phyloP scores from a whole-genome alignment of 495 filamentous ascomycete species.

The Lineolata rhizophorae region DNA sequence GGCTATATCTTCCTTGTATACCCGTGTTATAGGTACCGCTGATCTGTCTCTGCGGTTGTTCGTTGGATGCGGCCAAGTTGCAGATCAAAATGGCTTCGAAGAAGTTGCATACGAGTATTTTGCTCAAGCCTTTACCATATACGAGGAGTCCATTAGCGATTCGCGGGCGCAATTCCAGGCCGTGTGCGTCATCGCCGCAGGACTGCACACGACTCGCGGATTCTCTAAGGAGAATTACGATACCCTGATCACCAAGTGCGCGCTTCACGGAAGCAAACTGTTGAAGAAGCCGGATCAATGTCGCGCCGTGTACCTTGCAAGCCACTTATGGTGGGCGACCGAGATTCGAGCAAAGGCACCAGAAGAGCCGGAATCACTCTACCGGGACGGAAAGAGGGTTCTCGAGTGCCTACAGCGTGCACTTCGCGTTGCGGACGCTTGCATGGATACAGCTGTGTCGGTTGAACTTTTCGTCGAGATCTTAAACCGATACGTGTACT shows the following conservation, averaged over 20 bases:
- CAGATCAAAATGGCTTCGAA: slow-evolving; percentile 80
- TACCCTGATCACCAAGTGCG: slow-evolving; percentile 92
- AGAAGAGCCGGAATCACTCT: slow-evolving; percentile 66
- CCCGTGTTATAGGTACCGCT: slow-evolving; percentile 62
- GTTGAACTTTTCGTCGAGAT: slow-evolving; percentile 98
- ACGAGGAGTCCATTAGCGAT: slow-evolving; percentile 88
- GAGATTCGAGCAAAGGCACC: slow-evolving; percentile 64
- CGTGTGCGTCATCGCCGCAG: slow-evolving; percentile 81
- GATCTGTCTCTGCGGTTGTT: slow-evolving; percentile 80
- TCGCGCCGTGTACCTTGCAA: slow-evolving; percentile 84
- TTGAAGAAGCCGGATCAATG: slow-evolving; percentile 97
- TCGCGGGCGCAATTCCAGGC: slow-evolving; percentile 94
- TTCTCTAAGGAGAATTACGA: slow-evolving; percentile 96
- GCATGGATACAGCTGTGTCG: slow-evolving; percentile 97
- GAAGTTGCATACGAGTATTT: slow-evolving; percentile 97
- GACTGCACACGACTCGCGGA: slow-evolving; percentile 62
- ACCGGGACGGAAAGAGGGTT: slow-evolving; percentile 91
- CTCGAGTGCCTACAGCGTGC: slow-evolving; percentile 91
- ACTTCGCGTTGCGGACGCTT: slow-evolving; percentile 87
- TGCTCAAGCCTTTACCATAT: slow-evolving; percentile 93
- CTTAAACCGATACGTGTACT: slow-evolving; percentile 93
- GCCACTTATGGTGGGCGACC: slow-evolving; percentile 93
- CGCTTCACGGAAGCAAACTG: slow-evolving; percentile 87
- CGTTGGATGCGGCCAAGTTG: slow-evolving; percentile 74
- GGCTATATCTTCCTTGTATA: slow-evolving; percentile 68